phyloP scores from a whole-genome alignment of 495 filamentous ascomycete genomes.

The Podospora fimiseda region DNA sequence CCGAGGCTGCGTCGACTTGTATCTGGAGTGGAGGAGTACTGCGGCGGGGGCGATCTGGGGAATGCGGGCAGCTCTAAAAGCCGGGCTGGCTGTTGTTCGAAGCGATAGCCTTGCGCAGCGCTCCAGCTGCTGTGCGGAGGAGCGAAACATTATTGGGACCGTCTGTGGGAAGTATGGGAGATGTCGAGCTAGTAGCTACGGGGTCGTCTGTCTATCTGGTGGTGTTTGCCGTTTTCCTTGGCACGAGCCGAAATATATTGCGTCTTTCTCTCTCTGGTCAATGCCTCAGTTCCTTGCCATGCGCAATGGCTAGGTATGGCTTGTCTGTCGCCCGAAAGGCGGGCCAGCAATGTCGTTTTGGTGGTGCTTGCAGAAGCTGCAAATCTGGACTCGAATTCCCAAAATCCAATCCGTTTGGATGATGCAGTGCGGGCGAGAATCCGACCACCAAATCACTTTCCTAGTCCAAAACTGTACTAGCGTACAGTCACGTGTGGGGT shows the following conservation, averaged over 20 bases:
- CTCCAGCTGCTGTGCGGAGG: conserved; percentile 25
- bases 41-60: conserved; percentile 11
- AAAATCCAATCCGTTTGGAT: conserved; percentile 1
- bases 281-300: neutral
- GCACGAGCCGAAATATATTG: neutral
- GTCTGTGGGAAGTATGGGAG: neutral
- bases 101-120: conserved; percentile 20
- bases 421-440: conserved; percentile 5
- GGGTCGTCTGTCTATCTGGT: too few relatives aligned
- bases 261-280: neutral
- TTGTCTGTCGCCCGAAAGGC: neutral
- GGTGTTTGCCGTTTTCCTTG: neutral
- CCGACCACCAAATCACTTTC: neutral
- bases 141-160: conserved; percentile 23
- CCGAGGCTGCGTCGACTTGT: conserved; percentile 19
- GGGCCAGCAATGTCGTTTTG: neutral
- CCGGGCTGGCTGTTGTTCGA: conserved; percentile 16
- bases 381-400: neutral
- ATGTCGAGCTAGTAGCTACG: too few relatives aligned
- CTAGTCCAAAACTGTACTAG: neutral
- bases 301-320: neutral
- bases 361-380: neutral
- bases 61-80: conserved; percentile 9
- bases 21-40: conserved; percentile 9
- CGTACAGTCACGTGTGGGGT: conserved; percentile 2